These are phyloP conservation scores for Achaetomium macrosporum DNA, from an alignment of 2,329 filamentous ascomycete genomes.

Conservation along the genomic window DNA sequence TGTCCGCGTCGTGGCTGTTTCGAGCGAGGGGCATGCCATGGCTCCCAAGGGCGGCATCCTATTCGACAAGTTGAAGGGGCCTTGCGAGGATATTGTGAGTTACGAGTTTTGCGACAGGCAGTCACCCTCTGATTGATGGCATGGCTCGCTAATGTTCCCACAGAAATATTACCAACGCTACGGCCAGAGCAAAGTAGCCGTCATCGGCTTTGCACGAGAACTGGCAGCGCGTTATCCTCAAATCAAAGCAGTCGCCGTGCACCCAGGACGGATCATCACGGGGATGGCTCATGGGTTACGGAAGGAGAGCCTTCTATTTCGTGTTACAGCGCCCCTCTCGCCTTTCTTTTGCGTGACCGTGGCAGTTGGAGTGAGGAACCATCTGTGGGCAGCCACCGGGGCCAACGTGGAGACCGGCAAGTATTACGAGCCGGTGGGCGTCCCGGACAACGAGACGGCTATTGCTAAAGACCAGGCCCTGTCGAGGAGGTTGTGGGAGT, in stretches of 20 bases:
- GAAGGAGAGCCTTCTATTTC: slow-evolving; percentile 9
- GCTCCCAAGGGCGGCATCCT: slow-evolving; percentile 15
- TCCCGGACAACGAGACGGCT: slow-evolving; percentile 5
- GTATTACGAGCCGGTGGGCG: slow-evolving; percentile 14
- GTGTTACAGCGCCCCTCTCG: slow-evolving; percentile 2
- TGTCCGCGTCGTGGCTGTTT: slow-evolving; percentile 15
- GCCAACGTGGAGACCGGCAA: slow-evolving; percentile 8
- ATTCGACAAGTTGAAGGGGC: slow-evolving; percentile 14
- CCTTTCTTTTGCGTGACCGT: slow-evolving; percentile 19
- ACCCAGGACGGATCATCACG: slow-evolving; percentile 24
- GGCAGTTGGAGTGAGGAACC: slow-evolving; percentile 34
- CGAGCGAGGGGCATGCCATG: slow-evolving; percentile 9
- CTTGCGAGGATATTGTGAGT: slow-evolving; percentile 2
- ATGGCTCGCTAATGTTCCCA: background rate
- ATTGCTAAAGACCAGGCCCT: slow-evolving; percentile 5
- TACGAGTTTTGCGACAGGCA: too few species aligned
- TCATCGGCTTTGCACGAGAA: slow-evolving; percentile 22
- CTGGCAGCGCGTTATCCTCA: slow-evolving; percentile 22
- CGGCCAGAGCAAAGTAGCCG: slow-evolving; percentile 27
- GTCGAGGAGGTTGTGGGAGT: slow-evolving; percentile 11
- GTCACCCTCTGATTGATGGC: too few species aligned
- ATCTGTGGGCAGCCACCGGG: slow-evolving; percentile 19
- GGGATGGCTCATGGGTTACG: slow-evolving; percentile 18
- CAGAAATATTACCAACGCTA: slow-evolving; percentile 19
- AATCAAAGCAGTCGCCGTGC: slow-evolving; percentile 19